Percentiles rank a stretch among this genome's conserved stretches.
Conservation (phyloP, 2,329 filamentous ascomycete genomes). For the Tolypocladium amazonense region DNA sequence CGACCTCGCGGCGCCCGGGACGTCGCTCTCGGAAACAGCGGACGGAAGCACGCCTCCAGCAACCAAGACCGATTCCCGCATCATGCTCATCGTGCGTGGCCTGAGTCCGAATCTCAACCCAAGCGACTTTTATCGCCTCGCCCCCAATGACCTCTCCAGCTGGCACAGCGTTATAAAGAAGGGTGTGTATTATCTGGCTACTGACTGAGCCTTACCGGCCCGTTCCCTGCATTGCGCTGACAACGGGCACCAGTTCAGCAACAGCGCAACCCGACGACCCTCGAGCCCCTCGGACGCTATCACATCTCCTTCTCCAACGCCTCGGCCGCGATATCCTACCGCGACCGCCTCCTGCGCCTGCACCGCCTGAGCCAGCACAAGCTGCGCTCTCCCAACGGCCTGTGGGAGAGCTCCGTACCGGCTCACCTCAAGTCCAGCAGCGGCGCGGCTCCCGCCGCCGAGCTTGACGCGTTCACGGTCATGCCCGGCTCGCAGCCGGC, state of each 20-base stretch:
- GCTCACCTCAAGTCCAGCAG: slow-evolving; percentile 11
- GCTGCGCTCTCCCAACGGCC: slow-evolving; percentile 14
- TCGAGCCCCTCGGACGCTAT: slow-evolving; percentile 55
- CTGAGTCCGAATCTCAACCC: slow-evolving; percentile 49
- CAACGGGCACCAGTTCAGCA: slow-evolving; percentile 40
- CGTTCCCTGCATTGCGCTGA: slow-evolving; percentile 1
- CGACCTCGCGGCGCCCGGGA: background rate
- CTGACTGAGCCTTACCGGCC: too few relatives aligned
- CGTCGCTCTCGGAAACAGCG: background rate
- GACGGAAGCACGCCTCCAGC: background rate
- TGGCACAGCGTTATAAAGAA: slow-evolving; percentile 56
- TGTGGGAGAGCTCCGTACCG: slow-evolving; percentile 19
- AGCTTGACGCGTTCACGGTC: slow-evolving; percentile 18
- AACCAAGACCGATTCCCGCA: slow-evolving; percentile 1
- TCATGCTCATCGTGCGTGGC: slow-evolving; percentile 46
- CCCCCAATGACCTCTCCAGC: slow-evolving; percentile 53
- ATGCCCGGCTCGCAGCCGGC: slow-evolving; percentile 12
- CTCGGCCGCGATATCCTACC: slow-evolving; percentile 51
- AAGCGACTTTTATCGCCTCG: slow-evolving; percentile 61
- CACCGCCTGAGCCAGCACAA: slow-evolving; percentile 19
- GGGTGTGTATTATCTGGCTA: slow-evolving; percentile 21
- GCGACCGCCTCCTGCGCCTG: slow-evolving; percentile 24
- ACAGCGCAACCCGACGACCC: slow-evolving; percentile 50
- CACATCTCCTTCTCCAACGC: slow-evolving; percentile 55
- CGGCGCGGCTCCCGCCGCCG: slow-evolving; percentile 7